Evolutionary conservation across 106 monocot species (phyloP).

Genomic region (Phalaenopsis equestris): DNA sequence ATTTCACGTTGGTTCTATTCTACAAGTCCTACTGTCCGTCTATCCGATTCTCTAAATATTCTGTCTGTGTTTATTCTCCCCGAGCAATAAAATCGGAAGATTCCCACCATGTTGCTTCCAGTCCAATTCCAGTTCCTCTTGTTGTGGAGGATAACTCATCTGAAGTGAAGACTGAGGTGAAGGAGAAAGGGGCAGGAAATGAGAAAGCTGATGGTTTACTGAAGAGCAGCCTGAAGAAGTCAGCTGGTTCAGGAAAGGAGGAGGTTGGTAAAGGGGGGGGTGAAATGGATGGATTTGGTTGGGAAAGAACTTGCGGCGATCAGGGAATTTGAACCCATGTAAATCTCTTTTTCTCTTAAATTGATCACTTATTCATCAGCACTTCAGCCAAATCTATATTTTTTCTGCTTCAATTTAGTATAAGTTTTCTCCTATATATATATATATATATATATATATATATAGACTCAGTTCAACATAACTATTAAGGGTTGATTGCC

Average conservation of each 20-base stretch:
- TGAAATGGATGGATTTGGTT: slow-evolving; percentile 57
- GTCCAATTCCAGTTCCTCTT: background rate
- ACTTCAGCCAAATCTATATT: too few species aligned
- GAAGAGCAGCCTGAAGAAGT: slow-evolving; percentile 46
- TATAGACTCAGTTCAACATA: too few species aligned
- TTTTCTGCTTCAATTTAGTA: too few species aligned
- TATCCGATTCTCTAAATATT: background rate
- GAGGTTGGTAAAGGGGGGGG: slow-evolving; percentile 24
- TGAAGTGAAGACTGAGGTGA: slow-evolving; percentile 22
- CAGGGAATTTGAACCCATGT: slow-evolving; percentile 44
- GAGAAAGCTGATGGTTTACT: slow-evolving; percentile 20
- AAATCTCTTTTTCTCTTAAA: background rate
- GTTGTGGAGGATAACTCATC: background rate
- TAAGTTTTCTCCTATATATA: too few species aligned
- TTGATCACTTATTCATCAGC: background rate
- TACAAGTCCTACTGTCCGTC: background rate
- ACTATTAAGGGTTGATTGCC: too few species aligned
- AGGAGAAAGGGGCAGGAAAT: slow-evolving; percentile 4
- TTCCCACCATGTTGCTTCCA: background rate
- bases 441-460: too few species aligned
- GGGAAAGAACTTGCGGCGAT: slow-evolving; percentile 53
- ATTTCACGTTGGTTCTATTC: slow-evolving; percentile 5
- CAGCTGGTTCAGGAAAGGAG: background rate
- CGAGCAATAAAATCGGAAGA: background rate
- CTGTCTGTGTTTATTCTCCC: background rate